These are phyloP conservation scores for Hygrophorus pudorinus DNA, from an alignment of 768 basidiomycete species.

Conservation along the genomic window DNA sequence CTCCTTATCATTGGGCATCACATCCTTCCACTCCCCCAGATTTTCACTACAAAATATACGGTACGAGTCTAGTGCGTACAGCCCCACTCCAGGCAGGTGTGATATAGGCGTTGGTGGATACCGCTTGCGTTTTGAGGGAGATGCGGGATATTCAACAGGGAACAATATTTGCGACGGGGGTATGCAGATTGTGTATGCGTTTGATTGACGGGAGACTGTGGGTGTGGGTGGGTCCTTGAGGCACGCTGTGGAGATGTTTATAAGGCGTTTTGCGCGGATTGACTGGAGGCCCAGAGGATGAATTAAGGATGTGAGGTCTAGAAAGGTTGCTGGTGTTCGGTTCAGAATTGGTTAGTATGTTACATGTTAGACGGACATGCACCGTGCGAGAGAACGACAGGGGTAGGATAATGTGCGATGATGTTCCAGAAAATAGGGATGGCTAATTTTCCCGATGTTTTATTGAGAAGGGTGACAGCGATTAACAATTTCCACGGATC, in stretches of 20 bases:
- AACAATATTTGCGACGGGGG: constrained; percentile 5
- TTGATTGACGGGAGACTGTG: constrained; percentile 24
- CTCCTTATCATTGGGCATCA: constrained; percentile 61
- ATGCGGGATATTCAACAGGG: constrained; percentile 6
- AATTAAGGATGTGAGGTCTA: constrained; percentile 36
- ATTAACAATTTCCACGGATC: constrained; percentile 66
- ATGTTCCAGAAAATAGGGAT: constrained; percentile 58
- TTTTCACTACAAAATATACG: constrained; percentile 50
- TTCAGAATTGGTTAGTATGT: neutral
- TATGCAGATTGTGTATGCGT: constrained; percentile 4
- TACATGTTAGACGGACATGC: neutral
- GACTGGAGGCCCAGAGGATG: constrained; percentile 50
- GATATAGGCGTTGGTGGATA: constrained; percentile 43
- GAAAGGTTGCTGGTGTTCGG: constrained; percentile 26
- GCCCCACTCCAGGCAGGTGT: constrained; percentile 54
- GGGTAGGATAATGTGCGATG: constrained; percentile 46
- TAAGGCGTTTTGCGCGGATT: constrained; percentile 45
- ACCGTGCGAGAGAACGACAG: constrained; percentile 48
- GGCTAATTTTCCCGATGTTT: constrained; percentile 52
- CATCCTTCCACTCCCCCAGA: constrained; percentile 49
- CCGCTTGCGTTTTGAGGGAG: constrained; percentile 13
- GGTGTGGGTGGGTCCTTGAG: constrained; percentile 30
- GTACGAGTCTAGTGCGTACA: constrained; percentile 69
- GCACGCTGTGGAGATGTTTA: constrained; percentile 42
- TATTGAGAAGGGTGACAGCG: constrained; percentile 59